Conservation (phyloP, 2,329 filamentous ascomycete genomes). For the Colletotrichum noveboracense region DNA sequence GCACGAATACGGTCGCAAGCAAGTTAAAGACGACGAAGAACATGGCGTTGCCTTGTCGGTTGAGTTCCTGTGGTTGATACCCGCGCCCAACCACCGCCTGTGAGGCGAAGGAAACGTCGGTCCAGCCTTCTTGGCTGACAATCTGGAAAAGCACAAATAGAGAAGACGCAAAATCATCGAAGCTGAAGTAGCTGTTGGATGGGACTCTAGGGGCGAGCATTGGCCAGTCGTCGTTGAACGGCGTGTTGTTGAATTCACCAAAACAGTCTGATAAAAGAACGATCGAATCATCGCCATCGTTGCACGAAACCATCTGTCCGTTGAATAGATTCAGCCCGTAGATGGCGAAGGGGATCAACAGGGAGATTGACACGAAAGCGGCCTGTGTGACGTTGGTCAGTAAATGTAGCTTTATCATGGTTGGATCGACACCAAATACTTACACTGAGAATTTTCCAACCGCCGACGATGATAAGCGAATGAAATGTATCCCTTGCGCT, state of each 20-base stretch:
- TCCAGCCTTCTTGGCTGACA: slow-evolving; percentile 98
- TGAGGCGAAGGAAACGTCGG: slow-evolving; percentile 85
- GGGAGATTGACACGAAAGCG: slow-evolving; percentile 90
- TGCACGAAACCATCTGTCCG: slow-evolving; percentile 80
- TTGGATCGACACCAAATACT: slow-evolving; percentile 42
- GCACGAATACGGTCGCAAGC: slow-evolving; percentile 91
- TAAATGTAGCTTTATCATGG: background rate
- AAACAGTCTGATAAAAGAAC: slow-evolving; percentile 76
- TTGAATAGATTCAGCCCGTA: slow-evolving; percentile 95
- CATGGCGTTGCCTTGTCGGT: slow-evolving; percentile 82
- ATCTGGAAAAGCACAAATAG: slow-evolving; percentile 98
- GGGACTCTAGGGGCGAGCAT: slow-evolving; percentile 84
- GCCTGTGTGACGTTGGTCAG: slow-evolving; percentile 49
- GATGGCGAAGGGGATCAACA: slow-evolving; percentile 95
- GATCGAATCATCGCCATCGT: slow-evolving; percentile 67
- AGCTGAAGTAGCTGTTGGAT: slow-evolving; percentile 84
- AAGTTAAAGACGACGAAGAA: slow-evolving; percentile 98
- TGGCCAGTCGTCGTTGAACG: slow-evolving; percentile 77
- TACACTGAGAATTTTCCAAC: slow-evolving; percentile 90
- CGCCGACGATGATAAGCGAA: slow-evolving; percentile 90
- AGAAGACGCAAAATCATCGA: slow-evolving; percentile 92
- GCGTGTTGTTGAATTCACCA: slow-evolving; percentile 78
- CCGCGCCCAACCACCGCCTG: slow-evolving; percentile 82
- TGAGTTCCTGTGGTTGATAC: slow-evolving; percentile 72
- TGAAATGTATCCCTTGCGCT: slow-evolving; percentile 96